phyloP scores from a whole-genome alignment of 768 basidiomycete genomes.

The Termitomyces bulborhizus region DNA sequence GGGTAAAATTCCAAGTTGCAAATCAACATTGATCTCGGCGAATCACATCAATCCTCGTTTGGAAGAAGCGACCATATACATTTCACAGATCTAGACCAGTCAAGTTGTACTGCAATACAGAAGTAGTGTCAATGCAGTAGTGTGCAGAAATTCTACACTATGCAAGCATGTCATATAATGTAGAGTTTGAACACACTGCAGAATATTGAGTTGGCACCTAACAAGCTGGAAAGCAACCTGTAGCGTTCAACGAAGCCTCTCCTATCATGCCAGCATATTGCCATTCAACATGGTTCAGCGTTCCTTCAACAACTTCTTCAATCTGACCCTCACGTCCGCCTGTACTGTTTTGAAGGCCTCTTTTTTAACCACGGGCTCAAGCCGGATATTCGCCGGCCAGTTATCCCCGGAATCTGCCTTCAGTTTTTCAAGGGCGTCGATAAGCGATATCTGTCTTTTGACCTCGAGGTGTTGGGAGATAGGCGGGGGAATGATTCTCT shows the following conservation, averaged over 20 bases:
- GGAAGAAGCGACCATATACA: too few relatives aligned
- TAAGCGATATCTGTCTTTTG: conserved; percentile 23
- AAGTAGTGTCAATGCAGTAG: background rate
- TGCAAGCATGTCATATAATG: background rate
- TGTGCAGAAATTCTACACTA: background rate
- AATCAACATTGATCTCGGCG: background rate
- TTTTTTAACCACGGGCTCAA: conserved; percentile 39
- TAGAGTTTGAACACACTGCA: background rate
- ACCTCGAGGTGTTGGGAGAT: conserved; percentile 28
- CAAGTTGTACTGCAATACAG: background rate
- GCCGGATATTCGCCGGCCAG: conserved; percentile 41
- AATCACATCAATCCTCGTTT: background rate
- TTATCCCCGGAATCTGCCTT: conserved; percentile 25
- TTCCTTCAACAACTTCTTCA: conserved; percentile 40
- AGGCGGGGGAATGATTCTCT: conserved; percentile 26
- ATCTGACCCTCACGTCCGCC: conserved; percentile 27
- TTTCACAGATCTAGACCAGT: background rate
- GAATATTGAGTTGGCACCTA: background rate
- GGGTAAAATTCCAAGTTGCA: background rate
- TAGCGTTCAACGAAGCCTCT: background rate
- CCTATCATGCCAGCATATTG: background rate
- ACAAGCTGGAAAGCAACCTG: background rate
- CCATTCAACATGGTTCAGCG: conserved; percentile 17
- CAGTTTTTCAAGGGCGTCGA: conserved; percentile 29
- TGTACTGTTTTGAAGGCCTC: conserved; percentile 30